These are phyloP conservation scores for Calonectria ilicicola DNA, from an alignment of 2,329 filamentous ascomycete genomes.

Conservation along the genomic window DNA sequence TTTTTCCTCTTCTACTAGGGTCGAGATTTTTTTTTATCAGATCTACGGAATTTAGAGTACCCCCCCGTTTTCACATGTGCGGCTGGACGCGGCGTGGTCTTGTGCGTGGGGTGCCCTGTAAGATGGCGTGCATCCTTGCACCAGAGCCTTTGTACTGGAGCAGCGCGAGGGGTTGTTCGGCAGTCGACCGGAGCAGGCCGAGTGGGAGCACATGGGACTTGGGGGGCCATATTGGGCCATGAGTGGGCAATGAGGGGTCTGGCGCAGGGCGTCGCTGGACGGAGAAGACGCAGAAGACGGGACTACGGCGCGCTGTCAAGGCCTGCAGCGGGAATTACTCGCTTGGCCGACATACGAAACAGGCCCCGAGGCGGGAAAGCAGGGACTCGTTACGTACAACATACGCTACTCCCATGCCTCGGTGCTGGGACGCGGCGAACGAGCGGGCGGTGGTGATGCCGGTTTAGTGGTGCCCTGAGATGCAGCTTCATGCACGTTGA, in stretches of 20 bases:
- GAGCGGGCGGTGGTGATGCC: constrained; percentile 9
- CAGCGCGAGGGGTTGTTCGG: constrained; percentile 22
- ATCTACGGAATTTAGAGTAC: constrained; percentile 8
- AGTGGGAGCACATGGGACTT: constrained; percentile 11
- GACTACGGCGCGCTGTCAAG: constrained; percentile 24
- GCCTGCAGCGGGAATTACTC: constrained; percentile 12
- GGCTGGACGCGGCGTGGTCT: constrained; percentile 7
- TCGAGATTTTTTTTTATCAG: constrained; percentile 16
- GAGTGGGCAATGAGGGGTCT: neutral
- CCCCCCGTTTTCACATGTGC: constrained; percentile 3
- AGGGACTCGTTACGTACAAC: constrained; percentile 24
- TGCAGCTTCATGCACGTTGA: constrained; percentile 43
- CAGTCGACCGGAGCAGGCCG: constrained; percentile 20
- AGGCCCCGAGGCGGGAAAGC: constrained; percentile 14
- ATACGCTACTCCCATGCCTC: constrained; percentile 2
- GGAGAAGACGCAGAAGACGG: neutral
- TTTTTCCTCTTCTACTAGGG: neutral
- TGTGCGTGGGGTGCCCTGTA: constrained; percentile 9
- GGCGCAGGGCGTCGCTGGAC: constrained; percentile 15
- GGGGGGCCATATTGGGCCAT: neutral
- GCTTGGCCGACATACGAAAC: constrained; percentile 20
- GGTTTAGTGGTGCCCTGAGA: constrained; percentile 35
- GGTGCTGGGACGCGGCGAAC: constrained; percentile 11
- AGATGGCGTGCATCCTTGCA: constrained; percentile 5
- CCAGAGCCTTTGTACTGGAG: constrained; percentile 6